Evolutionary conservation across 768 basidiomycete genomes (phyloP), one percentile per base, ranked within the genome.

Genomic region (Pisolithus albus): DNA sequence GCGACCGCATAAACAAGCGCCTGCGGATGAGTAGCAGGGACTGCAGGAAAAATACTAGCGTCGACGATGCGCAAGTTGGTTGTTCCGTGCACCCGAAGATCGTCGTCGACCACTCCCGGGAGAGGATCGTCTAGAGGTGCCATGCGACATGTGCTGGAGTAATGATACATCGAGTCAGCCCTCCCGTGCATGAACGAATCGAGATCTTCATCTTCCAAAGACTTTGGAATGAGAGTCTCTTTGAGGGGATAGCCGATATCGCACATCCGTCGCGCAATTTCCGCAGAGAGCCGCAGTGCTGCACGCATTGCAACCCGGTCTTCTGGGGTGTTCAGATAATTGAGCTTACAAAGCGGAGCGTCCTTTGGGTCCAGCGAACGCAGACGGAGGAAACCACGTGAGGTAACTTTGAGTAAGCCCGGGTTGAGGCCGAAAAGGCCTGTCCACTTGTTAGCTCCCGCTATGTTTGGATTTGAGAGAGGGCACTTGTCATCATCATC

Each of bases 81-180:
- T 1, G 74, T 62, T 7, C 79, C 79, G 60, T 79, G 72, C 1
- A 80, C 79, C 13, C 65, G 57, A 15, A 77, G 57, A 24, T 70
- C 60, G 46, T 72, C 71, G 54, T 76, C 75, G 28, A 81, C 75
- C 0, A 78, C 77, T 23, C 79, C 79, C 11, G 53, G 57, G 28
- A 38, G 26, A n/a, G 46, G 42, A 56, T 49, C 47, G n/a, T 44
- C 30, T 9, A 47, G 37, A n/a, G 44, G 53, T 32, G 49, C 72
- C 70, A 75, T 73, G 7, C 71, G 53, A 60, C 72, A 72, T 40
- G 70, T 68, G 28, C 63, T 68, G 6, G 67, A 52, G 41, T 70
- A 73, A 50, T 74, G 70, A 53, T 62, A 70, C 43, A 66, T 66
- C 11, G 69, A 64, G 43, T 61, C 52, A 8, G 50, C 49, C 21